A percentile compares a stretch with the other conserved stretches of the same genome.
Evolutionary conservation across 2,329 filamentous ascomycete genomes (phyloP).

Genomic region (Biscogniauxia mediterranea): DNA sequence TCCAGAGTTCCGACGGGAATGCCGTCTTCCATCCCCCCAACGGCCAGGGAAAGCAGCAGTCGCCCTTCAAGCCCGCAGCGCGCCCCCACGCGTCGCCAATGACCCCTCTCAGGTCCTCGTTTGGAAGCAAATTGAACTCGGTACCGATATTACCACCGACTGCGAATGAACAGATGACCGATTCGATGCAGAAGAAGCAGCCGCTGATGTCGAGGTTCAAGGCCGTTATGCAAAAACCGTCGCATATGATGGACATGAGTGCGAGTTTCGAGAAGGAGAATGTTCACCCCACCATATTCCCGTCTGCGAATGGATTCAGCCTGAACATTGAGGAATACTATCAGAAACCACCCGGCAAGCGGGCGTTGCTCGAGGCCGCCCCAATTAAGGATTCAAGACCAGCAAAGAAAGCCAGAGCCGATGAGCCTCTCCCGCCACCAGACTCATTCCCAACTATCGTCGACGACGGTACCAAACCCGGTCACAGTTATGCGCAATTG

Average conservation of each 20-base stretch:
- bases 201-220: constrained; percentile 59
- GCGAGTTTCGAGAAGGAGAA: constrained; percentile 55
- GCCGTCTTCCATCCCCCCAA: constrained; percentile 64
- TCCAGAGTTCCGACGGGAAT: constrained; percentile 56
- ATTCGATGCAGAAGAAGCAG: constrained; percentile 67
- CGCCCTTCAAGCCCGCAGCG: constrained; percentile 65
- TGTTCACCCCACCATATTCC: constrained; percentile 49
- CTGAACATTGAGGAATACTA: constrained; percentile 53
- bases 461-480: constrained; percentile 86
- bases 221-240: constrained; percentile 52
- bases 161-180: constrained; percentile 54
- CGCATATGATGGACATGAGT: constrained; percentile 42
- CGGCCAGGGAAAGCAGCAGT: constrained; percentile 54
- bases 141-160: constrained; percentile 66
- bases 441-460: constrained; percentile 77
- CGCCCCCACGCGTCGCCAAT: constrained; percentile 57
- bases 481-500: constrained; percentile 89
- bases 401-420: constrained; percentile 66
- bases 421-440: constrained; percentile 64
- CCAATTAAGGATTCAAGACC: constrained; percentile 67
- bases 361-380: constrained; percentile 69
- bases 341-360: constrained; percentile 54
- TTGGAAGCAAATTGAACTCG: constrained; percentile 63
- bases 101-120: constrained; percentile 53
- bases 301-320: constrained; percentile 46